phyloP scores from a whole-genome alignment of 352 stramenopile genomes.

The Phytophthora vignae region DNA sequence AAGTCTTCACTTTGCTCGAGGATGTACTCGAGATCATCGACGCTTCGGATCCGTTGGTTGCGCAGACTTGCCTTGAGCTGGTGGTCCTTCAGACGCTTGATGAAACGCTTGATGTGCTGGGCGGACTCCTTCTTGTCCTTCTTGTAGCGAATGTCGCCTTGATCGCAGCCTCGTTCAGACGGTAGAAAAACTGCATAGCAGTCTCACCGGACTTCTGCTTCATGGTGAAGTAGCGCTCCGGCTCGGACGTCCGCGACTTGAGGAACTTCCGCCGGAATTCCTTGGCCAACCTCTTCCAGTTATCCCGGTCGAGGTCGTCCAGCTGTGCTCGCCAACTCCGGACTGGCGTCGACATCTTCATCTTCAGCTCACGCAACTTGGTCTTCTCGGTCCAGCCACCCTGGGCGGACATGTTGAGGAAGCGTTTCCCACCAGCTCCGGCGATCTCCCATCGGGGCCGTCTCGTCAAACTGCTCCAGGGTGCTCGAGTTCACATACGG shows the following conservation, averaged over 20 bases:
- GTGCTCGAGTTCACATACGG: conserved; percentile 1
- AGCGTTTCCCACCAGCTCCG: conserved; percentile 1
- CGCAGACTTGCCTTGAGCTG: background rate
- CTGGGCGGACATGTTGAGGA: conserved; percentile 2
- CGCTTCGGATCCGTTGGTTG: background rate
- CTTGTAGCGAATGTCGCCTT: background rate
- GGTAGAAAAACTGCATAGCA: conserved; percentile 2
- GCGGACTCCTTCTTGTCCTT: background rate
- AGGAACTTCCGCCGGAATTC: conserved; percentile 1
- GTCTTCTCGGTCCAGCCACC: background rate
- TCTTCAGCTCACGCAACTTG: conserved; percentile 4
- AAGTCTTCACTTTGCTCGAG: conserved; percentile 4
- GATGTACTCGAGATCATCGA: conserved; percentile 1
- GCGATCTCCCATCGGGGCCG: background rate
- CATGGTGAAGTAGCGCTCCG: conserved; percentile 5
- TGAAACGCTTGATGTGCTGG: conserved; percentile 7
- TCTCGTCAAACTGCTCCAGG: background rate
- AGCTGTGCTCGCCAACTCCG: background rate
- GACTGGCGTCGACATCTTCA: conserved; percentile 1
- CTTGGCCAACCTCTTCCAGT: background rate
- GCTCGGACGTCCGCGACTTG: conserved; percentile 1
- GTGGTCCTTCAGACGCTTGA: background rate
- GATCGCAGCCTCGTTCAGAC: conserved; percentile 4
- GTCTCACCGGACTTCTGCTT: conserved; percentile 1
- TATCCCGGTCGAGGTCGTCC: too few species aligned